A percentile compares a stretch with the other conserved stretches of the same genome.
Conservation (phyloP, 2,329 filamentous ascomycete species). For the Nothomitra cinnamomea region DNA sequence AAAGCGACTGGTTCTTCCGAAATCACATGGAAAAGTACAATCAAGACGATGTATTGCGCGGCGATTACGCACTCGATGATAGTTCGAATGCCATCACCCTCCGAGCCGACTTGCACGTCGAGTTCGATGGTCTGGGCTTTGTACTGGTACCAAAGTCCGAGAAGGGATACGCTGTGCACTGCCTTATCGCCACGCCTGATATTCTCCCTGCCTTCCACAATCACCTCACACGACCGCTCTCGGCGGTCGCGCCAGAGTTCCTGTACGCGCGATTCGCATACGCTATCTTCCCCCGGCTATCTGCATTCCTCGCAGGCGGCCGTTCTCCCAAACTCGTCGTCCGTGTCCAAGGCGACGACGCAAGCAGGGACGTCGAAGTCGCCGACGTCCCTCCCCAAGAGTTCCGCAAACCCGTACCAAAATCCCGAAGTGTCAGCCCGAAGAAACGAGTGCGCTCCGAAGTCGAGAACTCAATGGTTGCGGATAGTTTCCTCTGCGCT, state of each 20-base stretch:
- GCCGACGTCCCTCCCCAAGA: not conserved
- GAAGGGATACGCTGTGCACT: not conserved
- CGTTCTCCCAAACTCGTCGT: not conserved
- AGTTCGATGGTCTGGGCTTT: not conserved
- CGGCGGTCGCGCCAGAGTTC: not conserved
- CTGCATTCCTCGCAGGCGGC: not conserved
- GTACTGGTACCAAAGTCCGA: not conserved
- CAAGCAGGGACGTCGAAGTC: not conserved
- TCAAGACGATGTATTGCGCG: not conserved
- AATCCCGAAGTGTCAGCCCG: not conserved
- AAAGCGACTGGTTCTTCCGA: not conserved
- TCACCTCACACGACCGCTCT: not conserved
- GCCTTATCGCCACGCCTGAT: not conserved
- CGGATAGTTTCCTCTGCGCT: not conserved
- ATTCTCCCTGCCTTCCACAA: not conserved
- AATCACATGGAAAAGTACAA: not conserved
- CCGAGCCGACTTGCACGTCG: not conserved
- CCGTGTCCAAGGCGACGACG: not conserved
- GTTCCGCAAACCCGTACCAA: not conserved
- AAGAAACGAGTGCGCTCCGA: not conserved
- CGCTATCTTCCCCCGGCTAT: not conserved
- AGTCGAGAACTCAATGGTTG: not conserved
- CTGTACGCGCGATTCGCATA: not conserved
- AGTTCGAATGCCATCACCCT: not conserved
- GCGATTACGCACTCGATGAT: not conserved